Base-by-base conservation (phyloP, 306 rosid species). In the Citrullus mucosospermus region DNA sequence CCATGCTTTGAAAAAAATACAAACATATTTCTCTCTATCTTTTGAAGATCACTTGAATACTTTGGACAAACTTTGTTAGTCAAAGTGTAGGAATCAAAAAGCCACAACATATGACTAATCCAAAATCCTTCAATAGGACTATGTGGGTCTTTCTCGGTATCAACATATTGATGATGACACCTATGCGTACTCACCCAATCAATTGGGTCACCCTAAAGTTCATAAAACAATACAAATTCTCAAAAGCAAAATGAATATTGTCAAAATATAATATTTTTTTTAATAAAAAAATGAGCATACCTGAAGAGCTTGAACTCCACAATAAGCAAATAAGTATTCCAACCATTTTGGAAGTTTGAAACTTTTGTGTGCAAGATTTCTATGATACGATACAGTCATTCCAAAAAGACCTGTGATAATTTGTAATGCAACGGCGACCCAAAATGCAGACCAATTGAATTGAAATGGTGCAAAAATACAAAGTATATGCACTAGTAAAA, bases 181-280 rank as follows among this genome's bases (percentile, higher is more conserved):
- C 98, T 86, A 69, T 94, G 98, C 13, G 94, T 89, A 84, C 97
- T 92, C 53, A 94, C 97, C 97, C 97, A 94, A 71, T 94, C 97
- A 59, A 94, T 87, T 72, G 98, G 98, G 46, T 82, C 90, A 44
- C 97, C 97, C 98, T 94, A 59, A 80, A 86, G 32, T 43, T 55
- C 15, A 53, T 39, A 74, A 6, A 17, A 25, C 36, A 5, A 71
- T 66, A 36, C 78, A 76, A 15, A 55, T 14, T 39, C 14, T 62
- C n/a, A 38, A 61, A 53, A 9, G 36, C 54, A 78, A 28, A 36
- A 10, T 61, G 41, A 6, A 61, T 12, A 25, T 13, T 41, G 0
- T 5, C 0, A 9, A 59, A 25, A 55, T 17, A 25, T 25, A 25
- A 25, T 25, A 25, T 25, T 25, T 25, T 25, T 25, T 25, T 25